Evolutionary conservation across 2,329 filamentous ascomycete species (phyloP).

Genomic region (Trichoderma hamatum): DNA sequence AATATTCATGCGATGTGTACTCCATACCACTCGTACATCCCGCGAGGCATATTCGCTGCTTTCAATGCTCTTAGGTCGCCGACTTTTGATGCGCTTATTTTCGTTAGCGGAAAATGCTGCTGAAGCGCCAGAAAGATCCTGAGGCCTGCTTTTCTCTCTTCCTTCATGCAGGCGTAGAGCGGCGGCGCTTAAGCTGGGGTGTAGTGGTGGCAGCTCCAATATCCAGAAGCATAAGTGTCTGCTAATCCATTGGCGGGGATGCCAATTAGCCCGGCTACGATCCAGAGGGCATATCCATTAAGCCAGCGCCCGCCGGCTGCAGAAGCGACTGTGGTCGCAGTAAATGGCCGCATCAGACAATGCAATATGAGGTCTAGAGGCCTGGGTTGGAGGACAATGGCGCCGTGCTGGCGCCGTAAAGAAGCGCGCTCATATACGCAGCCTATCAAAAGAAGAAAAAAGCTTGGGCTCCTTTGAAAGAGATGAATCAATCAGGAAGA

Average conservation of each 20-base stretch:
- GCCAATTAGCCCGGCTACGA: background rate
- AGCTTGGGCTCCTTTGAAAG: background rate
- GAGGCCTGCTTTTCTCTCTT: background rate
- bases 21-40: background rate
- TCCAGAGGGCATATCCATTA: background rate
- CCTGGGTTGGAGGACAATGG: background rate
- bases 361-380: background rate
- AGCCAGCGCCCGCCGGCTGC: conserved; percentile 6
- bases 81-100: background rate
- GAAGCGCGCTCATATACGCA: conserved; percentile 22
- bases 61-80: background rate
- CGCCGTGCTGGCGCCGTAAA: conserved; percentile 16
- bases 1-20: background rate
- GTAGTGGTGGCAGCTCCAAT: conserved; percentile 8
- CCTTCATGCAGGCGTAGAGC: conserved; percentile 7
- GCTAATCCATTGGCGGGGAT: background rate
- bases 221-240: background rate
- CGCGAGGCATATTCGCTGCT: background rate
- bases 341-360: conserved; percentile 10
- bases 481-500: background rate
- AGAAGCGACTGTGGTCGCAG: background rate
- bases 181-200: conserved; percentile 27
- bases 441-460: background rate
- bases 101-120: background rate
- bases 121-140: conserved; percentile 22